Base-by-base conservation (phyloP, 441 rosid species). In the Gossypium lobatum region DNA sequence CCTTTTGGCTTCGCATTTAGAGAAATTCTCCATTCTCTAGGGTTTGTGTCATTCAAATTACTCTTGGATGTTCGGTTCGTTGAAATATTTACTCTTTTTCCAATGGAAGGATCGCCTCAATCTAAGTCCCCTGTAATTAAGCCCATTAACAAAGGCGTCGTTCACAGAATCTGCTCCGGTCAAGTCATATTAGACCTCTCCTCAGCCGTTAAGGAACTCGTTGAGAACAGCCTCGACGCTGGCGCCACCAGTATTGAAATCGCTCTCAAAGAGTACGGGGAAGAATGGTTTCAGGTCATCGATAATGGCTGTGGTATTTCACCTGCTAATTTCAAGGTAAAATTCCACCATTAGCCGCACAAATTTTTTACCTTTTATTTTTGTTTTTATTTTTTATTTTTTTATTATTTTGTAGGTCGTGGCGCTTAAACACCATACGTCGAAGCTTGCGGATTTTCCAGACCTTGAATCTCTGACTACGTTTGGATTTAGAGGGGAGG, bases 401-500 rank as follows among this genome's bases (percentile, higher is more conserved):
- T 61, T 20, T 13, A 68, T 53, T 45, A 5, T 65, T 42, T 28
- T 78, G 71, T 82, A 95, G 98, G 88, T 91, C 78, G 89, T 95
- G 37, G 97, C 94, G 1, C 88, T 90, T 26, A 91, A 88, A 88
- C 99, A 95, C 68, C 99, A 95, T 69, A 93, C 99, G 10, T 93
- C 98, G 16, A 95, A 95, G 75, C 77, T 95, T 80, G 81, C 81
- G 10, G 93, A 89, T 83, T 95, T 95, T 80, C 82, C 80, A 0
- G 99, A 93, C 65, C 65, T 61, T 28, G 65, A 88, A 83, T 88
- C 84, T 73, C 61, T 95, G 83, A 76, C 87, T 46, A 93, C 96
- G 6, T 95, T 86, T 77, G 99, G 99, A 73, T 95, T 95, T 73
- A 82, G 99, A 83, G 99, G 99, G 72, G 99, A 93, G 86, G 99